Evolutionary conservation across 2,329 filamentous ascomycete species (phyloP), one percentile per base, ranked within the genome.

Genomic region (Hortaea werneckii): DNA sequence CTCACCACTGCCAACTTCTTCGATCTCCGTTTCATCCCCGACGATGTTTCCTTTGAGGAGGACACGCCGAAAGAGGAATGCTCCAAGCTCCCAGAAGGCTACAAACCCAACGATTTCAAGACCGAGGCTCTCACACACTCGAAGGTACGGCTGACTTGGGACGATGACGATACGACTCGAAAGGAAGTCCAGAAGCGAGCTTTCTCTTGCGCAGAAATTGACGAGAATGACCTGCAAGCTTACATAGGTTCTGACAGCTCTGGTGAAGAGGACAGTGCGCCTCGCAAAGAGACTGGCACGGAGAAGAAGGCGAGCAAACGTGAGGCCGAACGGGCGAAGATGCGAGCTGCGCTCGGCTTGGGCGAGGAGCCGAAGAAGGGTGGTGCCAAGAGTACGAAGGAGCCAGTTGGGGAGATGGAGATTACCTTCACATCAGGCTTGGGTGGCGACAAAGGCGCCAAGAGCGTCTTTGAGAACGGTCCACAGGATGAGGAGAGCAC

Each of bases 121-220:
- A 98, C 92, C 0, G 87, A 94, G 53, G 92, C 92, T 1, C 75
- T 98, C 37, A 90, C 94, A 57, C 92, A 95, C 67, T 94, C 87
- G 55, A 96, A 95, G 64, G 94, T 98, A 50, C 94, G 94, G 67
- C 73, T 98, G 49, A 96, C 90, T 0, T 98, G 92, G 92, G 92
- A 98, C 56, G 88, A 88, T 1, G 92, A 96, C 53, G 92, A 98
- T 56, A 77, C 75, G 3, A 77, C 80, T 6, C 77, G 92, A 27
- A 92, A 94, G 61, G 88, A 95, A 55, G 80, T 85, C 0, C 88
- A 94, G 63, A 88, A 88, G 55, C 80, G 86, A 40, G 90, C 89
- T 0, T 96, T 96, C 61, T 83, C 85, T 49, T 77, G 85, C 20
- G 78, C 82, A 42, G 80, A 83, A 45, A 82, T 96, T 39, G 86